Evolutionary conservation across 2,329 filamentous ascomycete species (phyloP).

Genomic region (Nannizziopsis barbatae): DNA sequence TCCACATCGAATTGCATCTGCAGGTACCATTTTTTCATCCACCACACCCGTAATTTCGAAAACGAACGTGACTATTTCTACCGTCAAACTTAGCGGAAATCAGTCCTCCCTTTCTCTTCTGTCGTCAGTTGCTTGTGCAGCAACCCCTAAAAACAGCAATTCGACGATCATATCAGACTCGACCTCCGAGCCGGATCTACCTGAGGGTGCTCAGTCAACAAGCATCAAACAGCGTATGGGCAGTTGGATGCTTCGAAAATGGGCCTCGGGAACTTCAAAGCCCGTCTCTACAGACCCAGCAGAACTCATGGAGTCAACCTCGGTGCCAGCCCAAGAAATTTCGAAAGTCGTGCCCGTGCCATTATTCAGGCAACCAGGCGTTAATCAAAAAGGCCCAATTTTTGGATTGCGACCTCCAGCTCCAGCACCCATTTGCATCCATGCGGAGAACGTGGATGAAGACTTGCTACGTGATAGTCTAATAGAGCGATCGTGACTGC

Average conservation of each 20-base stretch:
- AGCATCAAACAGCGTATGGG: slow-evolving; percentile 12
- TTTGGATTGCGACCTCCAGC: slow-evolving; percentile 55
- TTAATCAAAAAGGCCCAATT: slow-evolving; percentile 67
- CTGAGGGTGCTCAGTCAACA: slow-evolving; percentile 29
- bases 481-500: slow-evolving; percentile 29
- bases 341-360: slow-evolving; percentile 20
- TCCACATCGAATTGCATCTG: slow-evolving; percentile 38
- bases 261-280: slow-evolving; percentile 1
- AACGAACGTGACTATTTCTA: slow-evolving; percentile 28
- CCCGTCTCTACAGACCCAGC: not conserved
- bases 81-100: slow-evolving; percentile 16
- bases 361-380: slow-evolving; percentile 50
- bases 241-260: slow-evolving; percentile 11
- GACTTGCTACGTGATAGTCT: slow-evolving; percentile 52
- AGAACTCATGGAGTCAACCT: slow-evolving; percentile 1
- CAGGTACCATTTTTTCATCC: slow-evolving; percentile 33
- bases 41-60: slow-evolving; percentile 31
- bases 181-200: slow-evolving; percentile 49
- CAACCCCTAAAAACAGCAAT: slow-evolving; percentile 10
- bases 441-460: slow-evolving; percentile 47
- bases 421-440: slow-evolving; percentile 46
- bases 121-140: slow-evolving; percentile 27
- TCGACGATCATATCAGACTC: slow-evolving; percentile 12
- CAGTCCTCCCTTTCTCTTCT: slow-evolving; percentile 26
- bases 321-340: not conserved